Percentiles rank a stretch among this genome's conserved stretches.
phyloP scores from a whole-genome alignment of 106 monocot species.

The Dactylorhiza incarnata region DNA sequence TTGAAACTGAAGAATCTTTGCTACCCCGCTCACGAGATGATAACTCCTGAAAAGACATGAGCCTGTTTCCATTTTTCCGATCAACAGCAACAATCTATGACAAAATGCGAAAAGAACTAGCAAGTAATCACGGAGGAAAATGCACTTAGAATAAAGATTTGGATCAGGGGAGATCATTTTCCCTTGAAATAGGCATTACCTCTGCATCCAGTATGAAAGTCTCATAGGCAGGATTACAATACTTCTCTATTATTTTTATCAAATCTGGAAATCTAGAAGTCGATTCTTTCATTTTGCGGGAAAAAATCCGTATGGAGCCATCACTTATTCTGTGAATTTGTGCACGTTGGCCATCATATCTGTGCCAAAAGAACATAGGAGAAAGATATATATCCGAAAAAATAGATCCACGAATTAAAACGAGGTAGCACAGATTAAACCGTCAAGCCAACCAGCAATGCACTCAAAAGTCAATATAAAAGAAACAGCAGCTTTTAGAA shows the following conservation, averaged over 20 bases:
- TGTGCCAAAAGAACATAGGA: slow-evolving; percentile 17
- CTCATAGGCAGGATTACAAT: slow-evolving; percentile 28
- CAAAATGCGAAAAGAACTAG: background rate
- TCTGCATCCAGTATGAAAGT: slow-evolving; percentile 92
- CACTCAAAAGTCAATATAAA: background rate
- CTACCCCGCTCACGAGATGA: slow-evolving; percentile 84
- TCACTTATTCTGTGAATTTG: slow-evolving; percentile 81
- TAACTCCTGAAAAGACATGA: slow-evolving; percentile 88
- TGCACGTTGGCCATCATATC: slow-evolving; percentile 99
- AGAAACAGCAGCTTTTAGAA: background rate
- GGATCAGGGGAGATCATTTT: background rate
- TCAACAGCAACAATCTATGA: slow-evolving; percentile 82
- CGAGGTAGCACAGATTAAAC: background rate
- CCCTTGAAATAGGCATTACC: slow-evolving; percentile 28
- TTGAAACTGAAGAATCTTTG: slow-evolving; percentile 41
- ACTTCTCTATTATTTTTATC: slow-evolving; percentile 53
- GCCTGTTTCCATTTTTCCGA: slow-evolving; percentile 53
- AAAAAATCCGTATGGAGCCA: slow-evolving; percentile 83
- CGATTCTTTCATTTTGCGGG: slow-evolving; percentile 76
- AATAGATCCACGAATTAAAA: background rate
- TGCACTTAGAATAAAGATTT: background rate
- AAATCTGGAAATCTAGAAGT: slow-evolving; percentile 85
- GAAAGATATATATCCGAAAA: background rate
- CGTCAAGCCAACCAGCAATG: background rate
- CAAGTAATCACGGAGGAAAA: slow-evolving; percentile 4